Conservation (phyloP, 2,329 filamentous ascomycete genomes). For the Penicillium digitatum region DNA sequence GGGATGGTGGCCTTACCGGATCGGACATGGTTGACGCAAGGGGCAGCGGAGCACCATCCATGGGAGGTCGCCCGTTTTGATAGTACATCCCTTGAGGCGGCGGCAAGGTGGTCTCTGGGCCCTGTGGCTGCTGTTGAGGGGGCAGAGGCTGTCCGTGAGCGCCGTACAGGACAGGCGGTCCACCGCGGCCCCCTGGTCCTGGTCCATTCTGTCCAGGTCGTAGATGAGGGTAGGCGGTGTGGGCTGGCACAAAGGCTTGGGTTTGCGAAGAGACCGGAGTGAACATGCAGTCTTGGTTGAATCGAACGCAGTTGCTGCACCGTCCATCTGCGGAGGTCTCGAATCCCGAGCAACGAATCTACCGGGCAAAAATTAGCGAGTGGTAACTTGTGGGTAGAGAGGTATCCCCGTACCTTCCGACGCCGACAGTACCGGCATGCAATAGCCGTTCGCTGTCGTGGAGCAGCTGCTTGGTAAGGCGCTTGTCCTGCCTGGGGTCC, state of each 20-base stretch:
- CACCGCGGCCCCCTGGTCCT: conserved; percentile 33
- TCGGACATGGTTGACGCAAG: conserved; percentile 42
- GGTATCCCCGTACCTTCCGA: conserved; percentile 44
- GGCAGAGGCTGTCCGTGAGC: conserved; percentile 50
- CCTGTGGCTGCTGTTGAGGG: conserved; percentile 42
- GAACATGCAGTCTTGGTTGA: conserved; percentile 74
- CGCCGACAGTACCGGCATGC: conserved; percentile 51
- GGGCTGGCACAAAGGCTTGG: conserved; percentile 69
- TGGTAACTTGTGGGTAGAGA: neutral
- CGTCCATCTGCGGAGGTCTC: conserved; percentile 67
- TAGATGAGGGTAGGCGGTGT: conserved; percentile 60
- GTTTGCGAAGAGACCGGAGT: conserved; percentile 70
- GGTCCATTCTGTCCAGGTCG: conserved; percentile 36
- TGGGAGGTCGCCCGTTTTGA: conserved; percentile 33
- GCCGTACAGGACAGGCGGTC: conserved; percentile 40
- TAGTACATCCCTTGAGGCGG: conserved; percentile 42
- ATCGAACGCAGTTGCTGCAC: conserved; percentile 68
- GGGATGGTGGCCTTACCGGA: conserved; percentile 43
- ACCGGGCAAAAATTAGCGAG: conserved; percentile 10
- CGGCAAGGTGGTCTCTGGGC: conserved; percentile 37
- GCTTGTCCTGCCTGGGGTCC: conserved; percentile 38
- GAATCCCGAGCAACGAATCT: conserved; percentile 75
- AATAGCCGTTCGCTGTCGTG: conserved; percentile 50
- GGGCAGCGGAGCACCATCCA: conserved; percentile 32
- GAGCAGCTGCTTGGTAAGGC: conserved; percentile 46